Percentiles rank a stretch among this genome's conserved stretches.
Conservation (phyloP, 306 rosid species). For the Abrus pulchellus region DNA sequence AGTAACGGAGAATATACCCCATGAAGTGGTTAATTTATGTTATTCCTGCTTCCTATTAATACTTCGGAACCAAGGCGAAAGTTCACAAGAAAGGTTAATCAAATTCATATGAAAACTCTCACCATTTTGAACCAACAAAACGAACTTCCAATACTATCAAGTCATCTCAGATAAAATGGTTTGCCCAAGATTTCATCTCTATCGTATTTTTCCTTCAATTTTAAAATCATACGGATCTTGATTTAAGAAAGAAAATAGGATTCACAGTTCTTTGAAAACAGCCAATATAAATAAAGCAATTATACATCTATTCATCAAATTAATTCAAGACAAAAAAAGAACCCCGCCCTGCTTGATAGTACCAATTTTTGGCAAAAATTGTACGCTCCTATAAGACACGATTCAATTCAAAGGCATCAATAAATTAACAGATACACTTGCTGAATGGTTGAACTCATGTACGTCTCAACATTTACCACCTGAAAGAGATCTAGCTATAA, state of each 20-base stretch:
- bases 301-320: background rate
- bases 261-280: background rate
- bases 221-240: background rate
- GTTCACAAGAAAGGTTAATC: background rate
- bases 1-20: background rate
- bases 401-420: conserved; percentile 15
- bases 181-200: background rate
- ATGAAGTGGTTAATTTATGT: background rate
- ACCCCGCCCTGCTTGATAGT: conserved; percentile 5
- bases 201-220: background rate
- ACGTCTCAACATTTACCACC: conserved; percentile 35
- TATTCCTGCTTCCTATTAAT: background rate
- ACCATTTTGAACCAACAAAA: background rate
- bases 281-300: background rate
- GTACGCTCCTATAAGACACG: background rate
- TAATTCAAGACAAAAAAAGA: too few relatives aligned
- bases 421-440: conserved; percentile 42
- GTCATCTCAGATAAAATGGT: background rate
- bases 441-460: conserved; percentile 34
- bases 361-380: background rate
- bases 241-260: background rate
- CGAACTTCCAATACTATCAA: background rate
- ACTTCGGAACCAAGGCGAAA: background rate
- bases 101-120: background rate
- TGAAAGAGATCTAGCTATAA: conserved; percentile 43